Percentiles rank a stretch among this genome's conserved stretches.
Conservation (phyloP, 805 yeast genomes). For the Lipomyces mesembrius region DNA sequence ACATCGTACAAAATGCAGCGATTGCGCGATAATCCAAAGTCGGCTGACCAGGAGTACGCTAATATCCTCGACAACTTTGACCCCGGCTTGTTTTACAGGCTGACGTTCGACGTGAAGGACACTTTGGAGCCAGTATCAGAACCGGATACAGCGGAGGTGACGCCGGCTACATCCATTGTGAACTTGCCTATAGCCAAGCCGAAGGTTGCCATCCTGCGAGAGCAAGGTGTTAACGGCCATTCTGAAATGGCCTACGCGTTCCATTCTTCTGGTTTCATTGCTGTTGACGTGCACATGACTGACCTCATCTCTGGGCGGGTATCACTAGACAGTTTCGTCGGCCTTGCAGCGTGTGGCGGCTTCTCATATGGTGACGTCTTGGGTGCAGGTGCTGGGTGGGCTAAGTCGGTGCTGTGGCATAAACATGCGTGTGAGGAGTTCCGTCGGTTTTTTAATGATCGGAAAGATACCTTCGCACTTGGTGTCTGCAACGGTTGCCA, state of each 20-base stretch:
- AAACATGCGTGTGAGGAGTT: slow-evolving; percentile 77
- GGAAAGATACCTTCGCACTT: slow-evolving; percentile 91
- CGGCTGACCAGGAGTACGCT: slow-evolving; percentile 84
- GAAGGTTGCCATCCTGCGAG: slow-evolving; percentile 93
- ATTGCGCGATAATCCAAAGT: slow-evolving; percentile 89
- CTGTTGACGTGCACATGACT: slow-evolving; percentile 96
- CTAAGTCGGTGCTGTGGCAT: slow-evolving; percentile 89
- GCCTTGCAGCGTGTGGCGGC: slow-evolving; percentile 98
- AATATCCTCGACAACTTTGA: slow-evolving; percentile 76
- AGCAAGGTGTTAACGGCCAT: slow-evolving; percentile 98
- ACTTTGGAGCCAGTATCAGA: slow-evolving; percentile 26
- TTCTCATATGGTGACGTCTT: slow-evolving; percentile 98
- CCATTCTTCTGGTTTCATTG: slow-evolving; percentile 90
- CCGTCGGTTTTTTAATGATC: slow-evolving; percentile 75
- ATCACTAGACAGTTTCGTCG: slow-evolving; percentile 77
- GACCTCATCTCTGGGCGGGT: slow-evolving; percentile 79
- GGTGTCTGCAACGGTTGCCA: slow-evolving; percentile 99
- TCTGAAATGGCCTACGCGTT: slow-evolving; percentile 98
- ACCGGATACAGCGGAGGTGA: slow-evolving; percentile 6
- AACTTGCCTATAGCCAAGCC: slow-evolving; percentile 55
- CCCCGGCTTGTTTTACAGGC: slow-evolving; percentile 85
- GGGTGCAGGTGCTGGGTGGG: slow-evolving; percentile 99
- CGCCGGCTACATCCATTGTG: slow-evolving; percentile 21
- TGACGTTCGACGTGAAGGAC: slow-evolving; percentile 59
- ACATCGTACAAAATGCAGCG: slow-evolving; percentile 90